Percentiles rank a stretch among this genome's conserved stretches.
Evolutionary conservation across 305 asterid genomes (phyloP).

Genomic region (Fraxinus angustifolia): DNA sequence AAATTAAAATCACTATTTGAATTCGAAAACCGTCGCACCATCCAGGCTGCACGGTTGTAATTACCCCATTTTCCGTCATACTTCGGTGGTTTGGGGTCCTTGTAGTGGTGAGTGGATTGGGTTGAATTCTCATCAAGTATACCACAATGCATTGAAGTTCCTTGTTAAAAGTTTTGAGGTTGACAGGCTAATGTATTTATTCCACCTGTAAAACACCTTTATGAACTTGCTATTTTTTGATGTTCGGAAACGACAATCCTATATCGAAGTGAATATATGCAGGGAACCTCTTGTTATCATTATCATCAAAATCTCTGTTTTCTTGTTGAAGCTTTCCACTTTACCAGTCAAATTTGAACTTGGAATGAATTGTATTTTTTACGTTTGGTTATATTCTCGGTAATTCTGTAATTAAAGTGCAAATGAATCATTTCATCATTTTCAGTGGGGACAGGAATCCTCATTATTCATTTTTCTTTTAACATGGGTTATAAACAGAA

Average conservation of each 20-base stretch:
- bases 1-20: conserved; percentile 35
- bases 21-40: conserved; percentile 26
- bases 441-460: too few species aligned
- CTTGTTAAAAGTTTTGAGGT: background rate
- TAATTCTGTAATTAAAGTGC: background rate
- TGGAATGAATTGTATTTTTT: background rate
- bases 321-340: conserved; percentile 15
- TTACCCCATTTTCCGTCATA: background rate
- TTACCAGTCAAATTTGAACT: conserved; percentile 4
- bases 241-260: conserved; percentile 17
- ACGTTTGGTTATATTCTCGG: background rate
- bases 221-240: background rate
- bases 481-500: background rate
- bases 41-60: conserved; percentile 42
- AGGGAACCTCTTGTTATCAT: background rate
- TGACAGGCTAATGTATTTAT: conserved; percentile 8
- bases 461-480: background rate
- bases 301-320: conserved; percentile 13
- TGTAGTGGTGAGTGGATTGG: conserved; percentile 28
- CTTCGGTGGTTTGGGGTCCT: conserved; percentile 4
- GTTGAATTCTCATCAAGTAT: conserved; percentile 2
- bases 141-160: background rate
- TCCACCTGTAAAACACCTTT: background rate
- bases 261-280: background rate
- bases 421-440: too few species aligned